Evolutionary conservation across 2,329 filamentous ascomycete genomes (phyloP).

Genomic region (Curvularia spicifera): DNA sequence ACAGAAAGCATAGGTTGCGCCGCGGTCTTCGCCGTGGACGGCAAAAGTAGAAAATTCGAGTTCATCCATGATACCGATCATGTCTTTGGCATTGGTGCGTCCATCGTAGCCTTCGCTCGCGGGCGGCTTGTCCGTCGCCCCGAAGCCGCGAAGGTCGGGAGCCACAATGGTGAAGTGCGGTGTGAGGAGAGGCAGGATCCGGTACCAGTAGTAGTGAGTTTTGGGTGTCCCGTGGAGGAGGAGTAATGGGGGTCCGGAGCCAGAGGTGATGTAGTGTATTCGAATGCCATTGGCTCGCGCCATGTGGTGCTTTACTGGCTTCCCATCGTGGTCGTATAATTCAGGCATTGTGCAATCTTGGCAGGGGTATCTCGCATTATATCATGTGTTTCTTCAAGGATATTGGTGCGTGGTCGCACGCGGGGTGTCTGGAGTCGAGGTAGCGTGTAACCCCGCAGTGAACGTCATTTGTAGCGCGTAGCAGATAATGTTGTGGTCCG

Average conservation of each 20-base stretch:
- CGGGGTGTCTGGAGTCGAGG: not conserved
- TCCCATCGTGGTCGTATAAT: constrained; percentile 25
- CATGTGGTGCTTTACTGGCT: constrained; percentile 24
- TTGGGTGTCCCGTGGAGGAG: constrained; percentile 34
- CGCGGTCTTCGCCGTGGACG: constrained; percentile 64
- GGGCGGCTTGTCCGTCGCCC: constrained; percentile 51
- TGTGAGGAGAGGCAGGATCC: constrained; percentile 44
- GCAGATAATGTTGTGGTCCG: not conserved
- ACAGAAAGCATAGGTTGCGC: constrained; percentile 29
- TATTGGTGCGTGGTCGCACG: not conserved
- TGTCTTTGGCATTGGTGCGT: constrained; percentile 45
- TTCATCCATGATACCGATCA: constrained; percentile 42
- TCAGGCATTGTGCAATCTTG: constrained; percentile 26
- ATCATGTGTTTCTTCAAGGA: not conserved
- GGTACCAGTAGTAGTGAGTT: constrained; percentile 48
- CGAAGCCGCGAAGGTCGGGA: constrained; percentile 48
- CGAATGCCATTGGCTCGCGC: constrained; percentile 32
- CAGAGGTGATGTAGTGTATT: constrained; percentile 31
- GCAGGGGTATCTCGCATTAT: not conserved
- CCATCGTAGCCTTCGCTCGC: constrained; percentile 48
- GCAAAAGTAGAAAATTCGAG: constrained; percentile 75
- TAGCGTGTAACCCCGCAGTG: not conserved
- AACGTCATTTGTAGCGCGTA: not conserved
- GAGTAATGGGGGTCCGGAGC: constrained; percentile 27
- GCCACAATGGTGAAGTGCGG: constrained; percentile 48